phyloP scores from a whole-genome alignment of 495 filamentous ascomycete genomes.

The Podospora anserina region DNA sequence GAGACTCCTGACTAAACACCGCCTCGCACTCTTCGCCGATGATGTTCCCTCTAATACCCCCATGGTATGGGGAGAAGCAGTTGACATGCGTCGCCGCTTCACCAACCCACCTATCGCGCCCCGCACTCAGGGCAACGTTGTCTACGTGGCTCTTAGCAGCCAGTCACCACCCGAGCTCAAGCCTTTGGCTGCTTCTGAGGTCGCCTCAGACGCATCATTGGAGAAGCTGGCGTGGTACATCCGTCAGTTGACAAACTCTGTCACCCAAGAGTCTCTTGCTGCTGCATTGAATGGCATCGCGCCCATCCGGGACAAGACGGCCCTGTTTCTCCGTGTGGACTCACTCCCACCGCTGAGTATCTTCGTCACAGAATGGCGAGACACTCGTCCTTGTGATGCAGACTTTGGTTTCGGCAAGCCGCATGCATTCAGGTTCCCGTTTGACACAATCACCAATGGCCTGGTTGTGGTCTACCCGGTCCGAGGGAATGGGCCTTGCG shows the following conservation, averaged over 20 bases:
- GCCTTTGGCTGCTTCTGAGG: slow-evolving; percentile 30
- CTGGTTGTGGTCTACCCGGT: slow-evolving; percentile 33
- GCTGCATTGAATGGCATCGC: slow-evolving; percentile 33
- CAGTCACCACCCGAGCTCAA: slow-evolving; percentile 15
- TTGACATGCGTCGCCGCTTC: slow-evolving; percentile 40
- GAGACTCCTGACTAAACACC: slow-evolving; percentile 35
- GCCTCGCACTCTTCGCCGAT: slow-evolving; percentile 32
- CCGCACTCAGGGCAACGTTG: slow-evolving; percentile 39
- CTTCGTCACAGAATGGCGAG: slow-evolving; percentile 34
- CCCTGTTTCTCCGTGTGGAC: slow-evolving; percentile 30
- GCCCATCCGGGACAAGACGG: slow-evolving; percentile 39
- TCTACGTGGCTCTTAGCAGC: slow-evolving; percentile 29
- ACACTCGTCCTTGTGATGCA: slow-evolving; percentile 23
- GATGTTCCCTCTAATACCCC: slow-evolving; percentile 17
- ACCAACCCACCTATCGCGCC: slow-evolving; percentile 29
- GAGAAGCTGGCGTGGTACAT: slow-evolving; percentile 38
- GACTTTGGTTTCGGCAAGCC: slow-evolving; percentile 36
- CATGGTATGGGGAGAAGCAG: slow-evolving; percentile 32
- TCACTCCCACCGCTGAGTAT: slow-evolving; percentile 30
- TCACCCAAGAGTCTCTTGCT: slow-evolving; percentile 33
- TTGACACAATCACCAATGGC: slow-evolving; percentile 30
- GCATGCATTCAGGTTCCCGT: slow-evolving; percentile 28
- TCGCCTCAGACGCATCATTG: slow-evolving; percentile 38
- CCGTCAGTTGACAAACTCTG: slow-evolving; percentile 37
- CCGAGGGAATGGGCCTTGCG: slow-evolving; percentile 15